Conservation (phyloP, 495 filamentous ascomycete genomes). For the Tuber borchii region DNA sequence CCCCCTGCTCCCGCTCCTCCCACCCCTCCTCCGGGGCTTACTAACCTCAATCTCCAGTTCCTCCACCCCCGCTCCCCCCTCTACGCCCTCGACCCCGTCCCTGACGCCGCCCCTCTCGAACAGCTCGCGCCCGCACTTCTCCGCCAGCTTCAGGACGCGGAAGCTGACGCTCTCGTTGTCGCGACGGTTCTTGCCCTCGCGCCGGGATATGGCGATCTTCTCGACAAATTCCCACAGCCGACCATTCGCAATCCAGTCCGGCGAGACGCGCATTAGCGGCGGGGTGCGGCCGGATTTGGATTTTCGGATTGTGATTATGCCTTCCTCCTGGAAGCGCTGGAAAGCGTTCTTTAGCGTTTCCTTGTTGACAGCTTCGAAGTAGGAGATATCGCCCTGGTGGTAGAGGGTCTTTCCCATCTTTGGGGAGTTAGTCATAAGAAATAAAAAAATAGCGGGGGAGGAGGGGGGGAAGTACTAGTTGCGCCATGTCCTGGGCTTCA, state of each 20-base stretch:
- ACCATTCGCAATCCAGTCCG: constrained; percentile 73
- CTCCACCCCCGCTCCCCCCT: not conserved
- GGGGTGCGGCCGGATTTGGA: constrained; percentile 50
- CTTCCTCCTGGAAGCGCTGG: constrained; percentile 80
- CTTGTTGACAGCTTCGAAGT: constrained; percentile 97
- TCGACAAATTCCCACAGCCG: constrained; percentile 85
- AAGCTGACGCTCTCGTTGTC: constrained; percentile 84
- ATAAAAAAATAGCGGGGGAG: not conserved
- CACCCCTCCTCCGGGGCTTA: not conserved
- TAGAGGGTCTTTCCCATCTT: constrained; percentile 94
- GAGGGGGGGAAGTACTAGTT: constrained; percentile 54
- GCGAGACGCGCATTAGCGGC: constrained; percentile 58
- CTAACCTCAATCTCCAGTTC: constrained; percentile 9
- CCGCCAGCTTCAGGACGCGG: constrained; percentile 66
- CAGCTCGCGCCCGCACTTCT: constrained; percentile 47
- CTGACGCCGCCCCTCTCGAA: constrained; percentile 45
- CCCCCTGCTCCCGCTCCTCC: not conserved
- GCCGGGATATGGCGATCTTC: constrained; percentile 68
- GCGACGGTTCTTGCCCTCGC: constrained; percentile 90
- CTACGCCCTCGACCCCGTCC: not conserved
- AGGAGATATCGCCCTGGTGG: constrained; percentile 91
- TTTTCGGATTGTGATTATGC: constrained; percentile 68
- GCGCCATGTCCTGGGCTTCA: constrained; percentile 73
- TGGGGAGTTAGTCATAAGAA: constrained; percentile 30
- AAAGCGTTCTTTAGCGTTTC: constrained; percentile 92